These are phyloP conservation scores for Phytopythium helicoides DNA, from an alignment of 352 stramenopile species.

Conservation along the genomic window DNA sequence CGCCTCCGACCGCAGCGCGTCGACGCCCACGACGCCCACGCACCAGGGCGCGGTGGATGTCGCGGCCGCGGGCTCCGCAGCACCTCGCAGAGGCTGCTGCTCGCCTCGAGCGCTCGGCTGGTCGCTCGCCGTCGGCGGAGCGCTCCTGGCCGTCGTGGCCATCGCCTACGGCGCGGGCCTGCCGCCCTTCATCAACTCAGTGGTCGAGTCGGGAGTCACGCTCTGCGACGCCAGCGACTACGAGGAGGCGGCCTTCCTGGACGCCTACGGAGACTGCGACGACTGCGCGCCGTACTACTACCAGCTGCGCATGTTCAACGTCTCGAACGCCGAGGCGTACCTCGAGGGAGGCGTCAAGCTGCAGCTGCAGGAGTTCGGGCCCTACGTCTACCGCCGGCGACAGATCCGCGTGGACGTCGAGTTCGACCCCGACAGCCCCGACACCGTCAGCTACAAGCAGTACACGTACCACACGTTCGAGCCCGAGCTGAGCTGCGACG, in stretches of 20 bases:
- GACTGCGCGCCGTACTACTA: slow-evolving; percentile 61
- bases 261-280: slow-evolving; percentile 55
- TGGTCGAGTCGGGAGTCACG: slow-evolving; percentile 38
- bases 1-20: not conserved
- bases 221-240: slow-evolving; percentile 28
- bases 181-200: slow-evolving; percentile 33
- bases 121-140: slow-evolving; percentile 28
- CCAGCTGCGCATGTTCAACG: slow-evolving; percentile 39
- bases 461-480: slow-evolving; percentile 71
- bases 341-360: slow-evolving; percentile 50
- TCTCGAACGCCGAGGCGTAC: slow-evolving; percentile 40
- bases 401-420: slow-evolving; percentile 53
- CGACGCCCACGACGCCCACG: slow-evolving; percentile 1
- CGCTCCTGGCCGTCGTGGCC: slow-evolving; percentile 28
- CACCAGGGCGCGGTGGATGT: slow-evolving; percentile 5
- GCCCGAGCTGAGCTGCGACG: slow-evolving; percentile 34
- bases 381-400: slow-evolving; percentile 64
- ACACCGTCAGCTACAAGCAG: slow-evolving; percentile 49
- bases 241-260: slow-evolving; percentile 33
- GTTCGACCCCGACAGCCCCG: slow-evolving; percentile 36
- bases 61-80: no score
- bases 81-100: slow-evolving; percentile 26
- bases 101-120: slow-evolving; percentile 25
- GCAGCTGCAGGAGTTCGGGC: slow-evolving; percentile 52
- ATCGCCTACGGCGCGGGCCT: slow-evolving; percentile 42